Evolutionary conservation across 306 rosid genomes (phyloP).

Genomic region (Sicyos edulis): DNA sequence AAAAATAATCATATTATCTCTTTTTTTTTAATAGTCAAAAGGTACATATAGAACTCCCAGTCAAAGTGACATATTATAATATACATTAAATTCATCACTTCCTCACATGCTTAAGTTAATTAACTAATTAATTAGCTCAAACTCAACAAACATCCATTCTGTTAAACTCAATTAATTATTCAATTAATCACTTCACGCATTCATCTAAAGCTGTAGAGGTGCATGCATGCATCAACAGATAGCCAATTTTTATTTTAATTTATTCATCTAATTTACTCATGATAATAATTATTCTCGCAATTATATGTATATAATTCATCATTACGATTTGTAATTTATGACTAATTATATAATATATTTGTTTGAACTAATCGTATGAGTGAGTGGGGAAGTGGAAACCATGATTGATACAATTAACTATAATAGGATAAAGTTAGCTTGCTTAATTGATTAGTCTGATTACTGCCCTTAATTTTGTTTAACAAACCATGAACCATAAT

Average conservation of each 20-base stretch:
- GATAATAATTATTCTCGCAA: background rate
- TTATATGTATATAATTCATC: slow-evolving; percentile 1
- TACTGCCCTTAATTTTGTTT: background rate
- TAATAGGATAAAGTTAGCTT: background rate
- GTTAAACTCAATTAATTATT: background rate
- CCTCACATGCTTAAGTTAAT: slow-evolving; percentile 12
- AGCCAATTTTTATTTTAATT: background rate
- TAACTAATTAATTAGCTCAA: background rate
- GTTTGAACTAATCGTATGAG: slow-evolving; percentile 8
- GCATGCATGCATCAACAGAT: slow-evolving; percentile 15
- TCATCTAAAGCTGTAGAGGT: slow-evolving; percentile 4
- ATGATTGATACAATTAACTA: background rate
- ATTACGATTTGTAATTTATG: background rate
- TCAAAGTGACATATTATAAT: slow-evolving; percentile 8
- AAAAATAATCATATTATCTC: background rate
- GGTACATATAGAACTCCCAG: slow-evolving; percentile 18
- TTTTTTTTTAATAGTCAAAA: background rate
- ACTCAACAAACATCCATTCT: slow-evolving; percentile 1
- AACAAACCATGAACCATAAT: background rate
- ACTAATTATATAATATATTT: background rate
- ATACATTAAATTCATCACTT: background rate
- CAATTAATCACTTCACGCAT: slow-evolving; percentile 13
- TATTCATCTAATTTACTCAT: background rate
- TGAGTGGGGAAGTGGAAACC: slow-evolving; percentile 8
- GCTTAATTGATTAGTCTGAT: background rate